These are phyloP conservation scores for Silene latifolia DNA, from an alignment of 148 eudicot genomes.

Conservation along the genomic window DNA sequence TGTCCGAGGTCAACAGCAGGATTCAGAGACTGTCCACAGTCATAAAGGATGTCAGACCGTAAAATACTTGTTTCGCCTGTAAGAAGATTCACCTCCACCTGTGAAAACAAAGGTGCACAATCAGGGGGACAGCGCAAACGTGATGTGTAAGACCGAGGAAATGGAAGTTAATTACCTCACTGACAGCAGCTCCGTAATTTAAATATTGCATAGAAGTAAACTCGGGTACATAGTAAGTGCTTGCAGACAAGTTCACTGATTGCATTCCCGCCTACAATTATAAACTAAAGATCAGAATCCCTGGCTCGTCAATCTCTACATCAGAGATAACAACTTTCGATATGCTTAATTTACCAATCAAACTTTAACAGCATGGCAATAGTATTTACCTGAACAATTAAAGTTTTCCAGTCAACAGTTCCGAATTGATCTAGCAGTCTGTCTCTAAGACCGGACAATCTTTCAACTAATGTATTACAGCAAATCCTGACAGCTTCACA, in stretches of 20 bases:
- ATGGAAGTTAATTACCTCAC: conserved; percentile 49
- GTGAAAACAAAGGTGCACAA: conserved; percentile 10
- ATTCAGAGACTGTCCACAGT: conserved; percentile 91
- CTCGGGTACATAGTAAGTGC: conserved; percentile 61
- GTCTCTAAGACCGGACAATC: conserved; percentile 52
- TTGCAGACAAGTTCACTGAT: conserved; percentile 62
- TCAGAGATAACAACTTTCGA: background rate
- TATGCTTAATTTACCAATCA: too few relatives aligned
- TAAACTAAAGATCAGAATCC: background rate
- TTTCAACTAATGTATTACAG: conserved; percentile 71
- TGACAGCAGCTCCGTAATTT: conserved; percentile 90
- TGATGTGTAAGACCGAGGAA: too few relatives aligned
- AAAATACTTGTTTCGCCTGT: conserved; percentile 81
- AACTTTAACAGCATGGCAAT: too few relatives aligned
- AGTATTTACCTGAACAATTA: conserved; percentile 49
- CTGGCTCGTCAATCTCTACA: background rate
- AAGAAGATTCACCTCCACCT: conserved; percentile 83
- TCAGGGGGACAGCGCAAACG: too few relatives aligned
- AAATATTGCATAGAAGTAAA: conserved; percentile 49
- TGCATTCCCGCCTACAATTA: conserved; percentile 54
- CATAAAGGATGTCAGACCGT: conserved; percentile 78
- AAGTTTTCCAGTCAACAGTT: conserved; percentile 51
- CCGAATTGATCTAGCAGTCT: conserved; percentile 44
- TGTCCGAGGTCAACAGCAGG: conserved; percentile 99
- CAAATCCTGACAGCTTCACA: conserved; percentile 88